Evolutionary conservation across 2,329 filamentous ascomycete species (phyloP).

Genomic region (Verticillium zaregamsianum): DNA sequence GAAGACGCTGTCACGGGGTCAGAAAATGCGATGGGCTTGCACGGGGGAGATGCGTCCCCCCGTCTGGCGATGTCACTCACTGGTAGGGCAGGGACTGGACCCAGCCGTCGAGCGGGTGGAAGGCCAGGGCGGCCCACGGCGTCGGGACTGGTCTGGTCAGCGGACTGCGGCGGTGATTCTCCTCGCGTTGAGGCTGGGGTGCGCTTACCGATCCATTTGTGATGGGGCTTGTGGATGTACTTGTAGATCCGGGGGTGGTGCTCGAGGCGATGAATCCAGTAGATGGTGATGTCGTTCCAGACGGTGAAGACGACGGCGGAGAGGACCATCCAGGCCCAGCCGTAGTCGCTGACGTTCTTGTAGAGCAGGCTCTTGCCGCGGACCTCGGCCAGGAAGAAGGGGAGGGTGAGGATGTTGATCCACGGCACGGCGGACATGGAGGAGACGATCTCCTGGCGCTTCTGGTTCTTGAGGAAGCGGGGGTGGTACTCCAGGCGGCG

Average conservation of each 20-base stretch:
- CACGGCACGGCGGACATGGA: constrained; percentile 37
- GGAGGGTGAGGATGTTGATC: constrained; percentile 40
- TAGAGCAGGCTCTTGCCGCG: constrained; percentile 41
- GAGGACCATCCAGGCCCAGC: constrained; percentile 32
- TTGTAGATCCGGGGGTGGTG: constrained; percentile 43
- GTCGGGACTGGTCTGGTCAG: constrained; percentile 31
- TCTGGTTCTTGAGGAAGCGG: constrained; percentile 43
- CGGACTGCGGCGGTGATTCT: too few relatives aligned
- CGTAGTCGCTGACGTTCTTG: constrained; percentile 30
- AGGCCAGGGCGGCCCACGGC: constrained; percentile 41
- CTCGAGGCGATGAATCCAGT: constrained; percentile 43
- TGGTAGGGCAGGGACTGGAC: constrained; percentile 43
- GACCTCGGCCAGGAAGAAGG: constrained; percentile 42
- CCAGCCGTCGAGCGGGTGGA: constrained; percentile 42
- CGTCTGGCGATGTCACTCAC: constrained; percentile 19
- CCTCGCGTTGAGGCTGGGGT: not conserved
- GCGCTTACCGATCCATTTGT: constrained; percentile 42
- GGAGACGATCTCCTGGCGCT: constrained; percentile 37
- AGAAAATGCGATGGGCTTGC: too few relatives aligned
- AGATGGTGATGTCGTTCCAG: constrained; percentile 41
- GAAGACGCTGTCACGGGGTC: constrained; percentile 25
- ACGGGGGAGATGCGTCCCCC: too few relatives aligned
- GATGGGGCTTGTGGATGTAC: constrained; percentile 43
- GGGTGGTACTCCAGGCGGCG: constrained; percentile 40
- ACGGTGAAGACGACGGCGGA: constrained; percentile 37